Conservation (phyloP, 2,329 filamentous ascomycete species). For the Calonectria multiphialidica region DNA sequence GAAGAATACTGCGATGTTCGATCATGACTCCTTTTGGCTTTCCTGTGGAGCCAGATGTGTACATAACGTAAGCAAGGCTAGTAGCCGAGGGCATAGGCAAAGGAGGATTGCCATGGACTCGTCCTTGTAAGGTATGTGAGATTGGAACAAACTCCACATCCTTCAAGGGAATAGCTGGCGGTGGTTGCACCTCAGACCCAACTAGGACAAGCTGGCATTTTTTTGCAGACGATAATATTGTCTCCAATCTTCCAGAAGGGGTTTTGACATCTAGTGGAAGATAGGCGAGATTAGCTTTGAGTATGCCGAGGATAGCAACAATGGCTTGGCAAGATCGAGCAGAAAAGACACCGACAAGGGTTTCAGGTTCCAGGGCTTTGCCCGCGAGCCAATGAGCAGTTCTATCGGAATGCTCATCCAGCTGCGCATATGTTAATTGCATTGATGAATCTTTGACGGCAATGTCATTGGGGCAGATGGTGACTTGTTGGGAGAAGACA, state of each 20-base stretch:
- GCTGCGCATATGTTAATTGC: conserved; percentile 34
- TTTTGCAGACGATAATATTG: conserved; percentile 13
- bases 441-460: neutral
- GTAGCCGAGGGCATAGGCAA: no score
- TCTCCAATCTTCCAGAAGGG: conserved; percentile 16
- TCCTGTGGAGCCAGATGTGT: neutral
- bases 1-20: neutral
- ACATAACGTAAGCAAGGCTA: neutral
- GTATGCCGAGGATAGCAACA: conserved; percentile 25
- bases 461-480: neutral
- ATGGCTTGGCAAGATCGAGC: conserved; percentile 25
- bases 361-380: neutral
- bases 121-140: no score
- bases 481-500: neutral
- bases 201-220: conserved; percentile 17
- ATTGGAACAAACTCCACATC: conserved; percentile 10
- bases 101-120: no score
- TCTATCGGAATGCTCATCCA: conserved; percentile 31
- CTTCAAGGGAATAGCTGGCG: neutral
- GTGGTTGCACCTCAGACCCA: neutral
- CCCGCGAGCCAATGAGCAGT: conserved; percentile 4
- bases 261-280: conserved; percentile 32
- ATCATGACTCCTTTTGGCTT: neutral
- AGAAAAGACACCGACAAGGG: conserved; percentile 22
- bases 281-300: conserved; percentile 35